These are phyloP conservation scores for Dactylellina drechsleri DNA, from an alignment of 2,329 filamentous ascomycete genomes.

Conservation along the genomic window DNA sequence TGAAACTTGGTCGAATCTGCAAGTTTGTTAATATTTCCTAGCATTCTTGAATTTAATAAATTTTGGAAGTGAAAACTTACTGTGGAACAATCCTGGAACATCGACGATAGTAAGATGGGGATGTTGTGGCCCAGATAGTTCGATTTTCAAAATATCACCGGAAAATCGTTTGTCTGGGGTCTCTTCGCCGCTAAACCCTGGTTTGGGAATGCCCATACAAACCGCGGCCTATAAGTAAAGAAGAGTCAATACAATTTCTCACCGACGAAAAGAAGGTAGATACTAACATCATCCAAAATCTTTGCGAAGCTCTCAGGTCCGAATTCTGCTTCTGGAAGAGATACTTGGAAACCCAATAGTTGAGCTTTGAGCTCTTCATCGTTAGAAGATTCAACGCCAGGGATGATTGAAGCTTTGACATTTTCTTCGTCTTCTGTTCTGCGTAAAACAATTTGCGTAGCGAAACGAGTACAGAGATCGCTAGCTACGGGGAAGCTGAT, in stretches of 20 bases:
- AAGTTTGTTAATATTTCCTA: background rate
- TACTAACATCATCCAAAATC: constrained; percentile 32
- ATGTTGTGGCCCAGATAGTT: constrained; percentile 56
- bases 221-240: constrained; percentile 48
- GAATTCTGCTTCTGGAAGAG: constrained; percentile 42
- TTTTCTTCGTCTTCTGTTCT: constrained; percentile 51
- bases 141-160: constrained; percentile 58
- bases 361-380: constrained; percentile 32
- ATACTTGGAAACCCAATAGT: constrained; percentile 46
- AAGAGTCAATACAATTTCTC: background rate
- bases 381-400: constrained; percentile 30
- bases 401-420: constrained; percentile 57
- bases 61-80: constrained; percentile 33
- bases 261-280: background rate
- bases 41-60: background rate
- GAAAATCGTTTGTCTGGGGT: constrained; percentile 55
- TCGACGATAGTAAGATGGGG: constrained; percentile 58
- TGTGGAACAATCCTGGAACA: constrained; percentile 58
- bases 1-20: constrained; percentile 57
- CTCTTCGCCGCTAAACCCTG: constrained; percentile 30
- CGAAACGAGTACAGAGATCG: constrained; percentile 58
- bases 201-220: constrained; percentile 56
- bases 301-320: constrained; percentile 42
- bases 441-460: constrained; percentile 58
- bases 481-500: constrained; percentile 58